Base-by-base conservation (phyloP, 1,139 yeast species). In the Blastobotrys serpentis region DNA sequence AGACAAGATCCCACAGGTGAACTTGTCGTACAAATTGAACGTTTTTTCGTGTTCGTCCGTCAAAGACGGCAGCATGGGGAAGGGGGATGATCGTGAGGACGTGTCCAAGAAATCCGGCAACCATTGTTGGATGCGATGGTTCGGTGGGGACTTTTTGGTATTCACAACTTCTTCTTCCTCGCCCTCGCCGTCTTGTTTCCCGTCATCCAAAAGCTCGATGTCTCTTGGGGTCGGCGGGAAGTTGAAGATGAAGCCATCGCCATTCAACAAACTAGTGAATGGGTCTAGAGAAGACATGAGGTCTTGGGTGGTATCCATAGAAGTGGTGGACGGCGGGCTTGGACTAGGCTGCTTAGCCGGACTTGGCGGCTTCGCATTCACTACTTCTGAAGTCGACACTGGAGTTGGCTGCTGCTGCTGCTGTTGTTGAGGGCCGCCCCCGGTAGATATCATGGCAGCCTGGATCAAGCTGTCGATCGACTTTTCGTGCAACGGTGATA, bases 1-100 rank as follows among this genome's bases (percentile, higher is more conserved):
- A 1, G 84, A 78, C 77, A 82, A 73, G 44, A 82, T 79, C 8
- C 78, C 76, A 49, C 84, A 79, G 0, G 86, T 47, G 36, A 43
- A 47, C n/a, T 46, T 23, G 25, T 43, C 47, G 19, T 38, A 47
- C 37, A 73, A 69, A 17, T 66, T 59, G 29, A 68, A 60, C 43
- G 73, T 69, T 13, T 43, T 49, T 16, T 55, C 56, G 39, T 51
- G 54, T 13, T 51, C 42, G 46, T 53, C 52, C 23, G 43, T 34
- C 30, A 49, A 30, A 11, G 48, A 44, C 1, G 7, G 22, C 1
- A 50, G 53, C 3, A 48, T 40, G 11, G 40, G 40, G 40, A 36
- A 44, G 21, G 51, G 44, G 11, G 42, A 25, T 14, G 41, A 21
- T 19, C 38, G 16, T 7, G 32, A n/a, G n/a, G n/a, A 7, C 10